Evolutionary conservation across 805 yeast species (phyloP).

Genomic region (Ogataea pignaliae): DNA sequence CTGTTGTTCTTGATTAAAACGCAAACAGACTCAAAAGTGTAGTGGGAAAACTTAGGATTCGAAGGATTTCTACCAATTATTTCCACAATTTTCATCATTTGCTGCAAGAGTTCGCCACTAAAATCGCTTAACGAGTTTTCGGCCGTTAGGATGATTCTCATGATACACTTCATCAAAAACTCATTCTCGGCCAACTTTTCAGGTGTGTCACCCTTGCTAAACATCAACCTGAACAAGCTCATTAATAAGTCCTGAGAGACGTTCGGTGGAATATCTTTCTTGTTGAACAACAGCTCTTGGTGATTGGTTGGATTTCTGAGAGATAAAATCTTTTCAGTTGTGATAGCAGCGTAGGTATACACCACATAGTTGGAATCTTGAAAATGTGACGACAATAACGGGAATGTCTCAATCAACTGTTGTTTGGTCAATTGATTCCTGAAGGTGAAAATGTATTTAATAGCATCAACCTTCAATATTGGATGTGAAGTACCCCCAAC

Average conservation of each 20-base stretch:
- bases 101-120: conserved; percentile 48
- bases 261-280: conserved; percentile 61
- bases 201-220: conserved; percentile 59
- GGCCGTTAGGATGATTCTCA: conserved; percentile 73
- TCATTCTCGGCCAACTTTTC: conserved; percentile 95
- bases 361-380: conserved; percentile 69
- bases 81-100: conserved; percentile 63
- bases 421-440: conserved; percentile 89
- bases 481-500: conserved; percentile 58
- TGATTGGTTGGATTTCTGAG: conserved; percentile 59
- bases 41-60: conserved; percentile 91
- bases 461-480: conserved; percentile 85
- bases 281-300: conserved; percentile 59
- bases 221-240: conserved; percentile 63
- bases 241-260: conserved; percentile 57
- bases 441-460: conserved; percentile 82
- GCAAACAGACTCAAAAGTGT: conserved; percentile 83
- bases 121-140: conserved; percentile 56
- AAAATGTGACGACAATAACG: conserved; percentile 70
- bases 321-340: conserved; percentile 82
- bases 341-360: conserved; percentile 89
- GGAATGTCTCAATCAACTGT: conserved; percentile 75
- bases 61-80: conserved; percentile 86
- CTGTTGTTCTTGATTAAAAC: conserved; percentile 55
- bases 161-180: conserved; percentile 81